Evolutionary conservation across 345 rosid genomes (phyloP).

Genomic region (Linum tenue): DNA sequence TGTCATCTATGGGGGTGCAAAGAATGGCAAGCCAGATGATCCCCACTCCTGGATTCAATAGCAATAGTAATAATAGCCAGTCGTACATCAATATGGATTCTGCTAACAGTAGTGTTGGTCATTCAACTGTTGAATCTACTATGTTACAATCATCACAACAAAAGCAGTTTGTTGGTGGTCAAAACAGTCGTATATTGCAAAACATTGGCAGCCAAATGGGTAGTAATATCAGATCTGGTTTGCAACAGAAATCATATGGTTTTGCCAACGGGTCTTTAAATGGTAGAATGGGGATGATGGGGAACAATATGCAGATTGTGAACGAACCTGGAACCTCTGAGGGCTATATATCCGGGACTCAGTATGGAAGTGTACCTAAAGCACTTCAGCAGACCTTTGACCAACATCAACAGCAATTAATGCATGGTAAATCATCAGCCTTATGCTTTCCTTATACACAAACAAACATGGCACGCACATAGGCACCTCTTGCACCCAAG

Average conservation of each 20-base stretch:
- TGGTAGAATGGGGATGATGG: constrained; percentile 55
- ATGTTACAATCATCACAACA: constrained; percentile 58
- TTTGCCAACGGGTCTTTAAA: constrained; percentile 53
- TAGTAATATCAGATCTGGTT: constrained; percentile 45
- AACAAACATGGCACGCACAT: background rate
- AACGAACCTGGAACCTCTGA: constrained; percentile 52
- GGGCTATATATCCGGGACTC: constrained; percentile 37
- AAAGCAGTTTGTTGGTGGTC: constrained; percentile 52
- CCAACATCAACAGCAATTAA: constrained; percentile 50
- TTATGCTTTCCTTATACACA: background rate
- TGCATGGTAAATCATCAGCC: constrained; percentile 39
- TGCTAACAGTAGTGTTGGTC: constrained; percentile 47
- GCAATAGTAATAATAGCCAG: constrained; percentile 33
- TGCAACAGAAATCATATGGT: constrained; percentile 65
- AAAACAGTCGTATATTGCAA: constrained; percentile 57
- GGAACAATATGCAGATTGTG: constrained; percentile 38
- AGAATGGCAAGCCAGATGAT: constrained; percentile 76
- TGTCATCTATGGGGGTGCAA: constrained; percentile 54
- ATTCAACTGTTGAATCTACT: constrained; percentile 60
- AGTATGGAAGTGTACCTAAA: constrained; percentile 50
- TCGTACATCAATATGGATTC: constrained; percentile 58
- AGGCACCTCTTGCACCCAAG: background rate
- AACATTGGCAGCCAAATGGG: constrained; percentile 66
- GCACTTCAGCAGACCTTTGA: constrained; percentile 53
- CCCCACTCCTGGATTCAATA: constrained; percentile 84